A percentile compares a stretch with the other conserved stretches of the same genome.
phyloP scores from a whole-genome alignment of 257 asterid species.

The Solanum chmielewskii region DNA sequence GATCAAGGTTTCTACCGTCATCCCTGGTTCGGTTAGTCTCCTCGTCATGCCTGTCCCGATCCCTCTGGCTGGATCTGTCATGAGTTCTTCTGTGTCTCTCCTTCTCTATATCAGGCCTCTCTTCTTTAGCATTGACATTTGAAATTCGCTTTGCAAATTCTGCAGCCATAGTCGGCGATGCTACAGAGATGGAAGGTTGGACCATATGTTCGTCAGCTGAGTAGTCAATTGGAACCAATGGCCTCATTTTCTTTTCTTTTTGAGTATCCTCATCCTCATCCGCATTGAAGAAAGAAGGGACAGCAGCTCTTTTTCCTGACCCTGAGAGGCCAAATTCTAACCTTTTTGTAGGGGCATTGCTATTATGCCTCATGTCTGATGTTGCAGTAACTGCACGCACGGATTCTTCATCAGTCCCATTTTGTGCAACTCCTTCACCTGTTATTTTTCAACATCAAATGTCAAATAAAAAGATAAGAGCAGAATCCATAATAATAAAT shows the following conservation, averaged over 20 bases:
- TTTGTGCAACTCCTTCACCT: conserved; percentile 47
- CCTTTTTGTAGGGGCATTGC: conserved; percentile 56
- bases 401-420: conserved; percentile 51
- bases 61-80: conserved; percentile 70
- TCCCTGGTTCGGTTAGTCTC: conserved; percentile 40
- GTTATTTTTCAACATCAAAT: conserved; percentile 8
- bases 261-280: conserved; percentile 94
- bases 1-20: conserved; percentile 50
- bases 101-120: conserved; percentile 55
- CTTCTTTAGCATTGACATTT: conserved; percentile 50
- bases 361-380: conserved; percentile 39
- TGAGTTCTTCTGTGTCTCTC: conserved; percentile 59
- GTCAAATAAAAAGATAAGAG: not conserved
- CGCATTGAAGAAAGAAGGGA: conserved; percentile 77
- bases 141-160: conserved; percentile 63
- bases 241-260: conserved; percentile 97
- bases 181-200: conserved; percentile 40
- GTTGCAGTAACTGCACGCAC: conserved; percentile 24
- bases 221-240: conserved; percentile 96
- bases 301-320: conserved; percentile 80
- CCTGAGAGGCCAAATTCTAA: conserved; percentile 90
- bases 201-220: conserved; percentile 66
- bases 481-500: not conserved
- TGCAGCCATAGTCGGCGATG: conserved; percentile 52
- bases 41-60: conserved; percentile 57